Conservation (phyloP, 2,329 filamentous ascomycete genomes). For the Botryotinia globosa region DNA sequence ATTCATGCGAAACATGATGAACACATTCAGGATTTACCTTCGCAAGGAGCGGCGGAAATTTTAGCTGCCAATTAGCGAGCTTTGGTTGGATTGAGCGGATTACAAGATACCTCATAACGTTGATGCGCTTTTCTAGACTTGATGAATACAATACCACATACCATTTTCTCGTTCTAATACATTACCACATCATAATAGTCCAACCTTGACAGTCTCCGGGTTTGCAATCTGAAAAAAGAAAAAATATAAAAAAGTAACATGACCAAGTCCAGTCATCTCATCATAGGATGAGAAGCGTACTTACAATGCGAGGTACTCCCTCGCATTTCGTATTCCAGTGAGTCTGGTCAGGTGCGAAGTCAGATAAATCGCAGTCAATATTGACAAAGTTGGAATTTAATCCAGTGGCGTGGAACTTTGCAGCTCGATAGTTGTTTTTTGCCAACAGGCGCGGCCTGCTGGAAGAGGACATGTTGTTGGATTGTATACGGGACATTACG, state of each 20-base stretch:
- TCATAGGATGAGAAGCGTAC: not conserved
- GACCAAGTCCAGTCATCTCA: not conserved
- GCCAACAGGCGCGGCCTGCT: not conserved
- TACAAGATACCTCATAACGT: not conserved
- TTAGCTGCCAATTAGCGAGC: constrained; percentile 52
- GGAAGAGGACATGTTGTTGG: not conserved
- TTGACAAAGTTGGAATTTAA: not conserved
- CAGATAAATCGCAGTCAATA: not conserved
- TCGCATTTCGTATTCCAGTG: not conserved
- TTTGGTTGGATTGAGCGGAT: not conserved
- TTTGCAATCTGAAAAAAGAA: not conserved
- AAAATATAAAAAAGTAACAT: not conserved
- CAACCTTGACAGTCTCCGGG: not conserved
- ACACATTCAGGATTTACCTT: constrained; percentile 43
- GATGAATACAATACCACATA: not conserved
- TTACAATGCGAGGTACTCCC: not conserved
- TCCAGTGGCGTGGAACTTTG: not conserved
- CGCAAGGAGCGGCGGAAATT: constrained; percentile 56
- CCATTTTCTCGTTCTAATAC: not conserved
- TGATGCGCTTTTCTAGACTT: not conserved
- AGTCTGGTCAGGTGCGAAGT: not conserved
- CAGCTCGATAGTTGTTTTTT: not conserved
- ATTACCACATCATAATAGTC: not conserved
- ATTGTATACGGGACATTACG: not conserved
- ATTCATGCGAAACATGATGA: constrained; percentile 43